phyloP scores from a whole-genome alignment of 176 grass and related monocot species.

The Oropetium thomaeum region DNA sequence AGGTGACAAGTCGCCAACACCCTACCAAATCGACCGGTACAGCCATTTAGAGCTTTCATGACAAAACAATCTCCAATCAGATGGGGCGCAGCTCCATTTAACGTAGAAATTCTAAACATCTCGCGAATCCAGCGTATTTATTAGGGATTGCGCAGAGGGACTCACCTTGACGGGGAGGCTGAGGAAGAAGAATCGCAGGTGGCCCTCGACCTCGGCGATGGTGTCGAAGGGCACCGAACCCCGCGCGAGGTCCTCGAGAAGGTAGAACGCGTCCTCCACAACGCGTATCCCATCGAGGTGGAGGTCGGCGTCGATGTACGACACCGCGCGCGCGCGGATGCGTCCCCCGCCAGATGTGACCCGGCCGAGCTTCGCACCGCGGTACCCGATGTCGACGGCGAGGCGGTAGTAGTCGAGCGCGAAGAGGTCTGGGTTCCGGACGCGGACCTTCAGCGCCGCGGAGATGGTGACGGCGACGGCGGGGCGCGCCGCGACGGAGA shows the following conservation, averaged over 20 bases:
- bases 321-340: slow-evolving; percentile 53
- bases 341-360: slow-evolving; percentile 48
- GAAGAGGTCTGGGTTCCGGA: slow-evolving; percentile 71
- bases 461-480: slow-evolving; percentile 49
- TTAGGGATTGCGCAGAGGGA: slow-evolving; percentile 4
- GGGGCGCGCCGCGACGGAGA: slow-evolving; percentile 53
- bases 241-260: slow-evolving; percentile 64
- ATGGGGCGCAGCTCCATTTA: neutral
- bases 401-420: slow-evolving; percentile 57
- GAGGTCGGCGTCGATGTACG: slow-evolving; percentile 69
- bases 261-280: slow-evolving; percentile 63
- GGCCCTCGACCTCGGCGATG: slow-evolving; percentile 60
- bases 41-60: neutral
- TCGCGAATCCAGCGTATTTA: neutral
- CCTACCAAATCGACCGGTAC: neutral
- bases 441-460: slow-evolving; percentile 44
- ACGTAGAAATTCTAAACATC: neutral
- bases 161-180: slow-evolving; percentile 67
- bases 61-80: neutral
- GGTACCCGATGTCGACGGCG: slow-evolving; percentile 53
- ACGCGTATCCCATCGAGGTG: slow-evolving; percentile 55
- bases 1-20: neutral
- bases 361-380: slow-evolving; percentile 44
- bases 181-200: slow-evolving; percentile 59
- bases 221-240: slow-evolving; percentile 76